Conservation (phyloP, 176 grass and related monocot species). For the Hyparrhenia diplandra region DNA sequence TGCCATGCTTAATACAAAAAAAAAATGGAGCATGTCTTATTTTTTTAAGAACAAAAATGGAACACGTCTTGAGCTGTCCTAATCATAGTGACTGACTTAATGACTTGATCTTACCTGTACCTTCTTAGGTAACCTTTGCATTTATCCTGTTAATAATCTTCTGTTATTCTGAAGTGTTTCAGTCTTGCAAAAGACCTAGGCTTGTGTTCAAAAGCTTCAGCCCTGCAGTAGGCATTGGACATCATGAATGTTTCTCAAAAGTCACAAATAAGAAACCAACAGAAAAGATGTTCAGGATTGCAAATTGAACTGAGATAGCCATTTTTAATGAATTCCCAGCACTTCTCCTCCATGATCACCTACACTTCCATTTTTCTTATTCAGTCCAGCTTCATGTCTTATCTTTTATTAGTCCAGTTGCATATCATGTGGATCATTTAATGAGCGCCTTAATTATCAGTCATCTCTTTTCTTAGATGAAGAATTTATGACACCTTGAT, state of each 20-base stretch:
- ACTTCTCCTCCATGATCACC: conserved; percentile 35
- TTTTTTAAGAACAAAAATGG: neutral
- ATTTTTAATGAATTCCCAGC: conserved; percentile 6
- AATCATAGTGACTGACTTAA: neutral
- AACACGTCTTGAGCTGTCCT: conserved; percentile 10
- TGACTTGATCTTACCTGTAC: neutral
- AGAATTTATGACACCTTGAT: neutral
- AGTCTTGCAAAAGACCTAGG: neutral
- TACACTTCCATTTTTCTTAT: conserved; percentile 1
- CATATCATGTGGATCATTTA: conserved; percentile 12
- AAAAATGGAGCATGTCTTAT: neutral
- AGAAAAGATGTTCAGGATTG: neutral
- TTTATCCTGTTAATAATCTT: neutral
- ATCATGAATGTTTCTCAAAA: neutral
- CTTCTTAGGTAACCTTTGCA: neutral
- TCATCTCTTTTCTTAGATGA: neutral
- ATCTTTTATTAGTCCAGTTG: neutral
- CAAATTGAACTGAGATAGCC: neutral
- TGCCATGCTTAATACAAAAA: neutral
- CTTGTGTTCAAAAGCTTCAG: neutral
- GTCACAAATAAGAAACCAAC: neutral
- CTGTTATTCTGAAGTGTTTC: conserved; percentile 2
- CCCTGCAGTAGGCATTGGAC: neutral
- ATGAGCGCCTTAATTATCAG: neutral
- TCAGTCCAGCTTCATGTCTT: neutral